phyloP scores from a whole-genome alignment of 805 yeast species.

The Saturnispora gosingensis region DNA sequence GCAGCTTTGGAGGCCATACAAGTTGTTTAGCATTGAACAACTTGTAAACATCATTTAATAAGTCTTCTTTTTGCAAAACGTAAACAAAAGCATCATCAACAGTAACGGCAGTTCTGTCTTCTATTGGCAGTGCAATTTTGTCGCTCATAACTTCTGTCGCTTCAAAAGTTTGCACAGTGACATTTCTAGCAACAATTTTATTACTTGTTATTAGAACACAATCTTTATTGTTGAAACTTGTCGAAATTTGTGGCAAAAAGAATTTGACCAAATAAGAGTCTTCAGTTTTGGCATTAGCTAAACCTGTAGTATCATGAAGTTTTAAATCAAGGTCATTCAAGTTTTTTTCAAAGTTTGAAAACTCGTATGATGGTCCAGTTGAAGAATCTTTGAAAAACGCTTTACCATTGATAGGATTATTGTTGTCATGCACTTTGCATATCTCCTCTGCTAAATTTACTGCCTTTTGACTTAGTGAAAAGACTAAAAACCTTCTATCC shows the following conservation, averaged over 20 bases:
- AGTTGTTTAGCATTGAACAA: constrained; percentile 24
- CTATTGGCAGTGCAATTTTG: constrained; percentile 36
- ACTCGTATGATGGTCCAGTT: constrained; percentile 9
- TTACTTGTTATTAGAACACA: constrained; percentile 46
- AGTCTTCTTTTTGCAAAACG: constrained; percentile 36
- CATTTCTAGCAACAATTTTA: constrained; percentile 48
- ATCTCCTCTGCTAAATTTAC: constrained; percentile 25
- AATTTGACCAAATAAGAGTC: constrained; percentile 49
- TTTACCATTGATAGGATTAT: background rate
- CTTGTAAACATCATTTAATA: constrained; percentile 25
- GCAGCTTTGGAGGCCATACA: constrained; percentile 61
- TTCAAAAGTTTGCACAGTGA: constrained; percentile 31
- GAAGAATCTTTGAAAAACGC: constrained; percentile 2
- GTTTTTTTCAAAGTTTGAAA: constrained; percentile 18
- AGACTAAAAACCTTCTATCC: constrained; percentile 21
- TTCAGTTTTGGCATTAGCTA: constrained; percentile 18
- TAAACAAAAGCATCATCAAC: constrained; percentile 48
- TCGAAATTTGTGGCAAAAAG: constrained; percentile 76
- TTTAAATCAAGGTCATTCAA: constrained; percentile 44
- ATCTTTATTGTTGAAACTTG: constrained; percentile 34
- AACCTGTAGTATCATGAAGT: constrained; percentile 28
- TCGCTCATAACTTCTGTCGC: constrained; percentile 32
- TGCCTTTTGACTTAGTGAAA: constrained; percentile 25
- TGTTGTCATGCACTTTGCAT: constrained; percentile 9
- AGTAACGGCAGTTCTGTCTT: constrained; percentile 47